Conservation (phyloP, 257 asterid species). For the Striga asiatica region DNA sequence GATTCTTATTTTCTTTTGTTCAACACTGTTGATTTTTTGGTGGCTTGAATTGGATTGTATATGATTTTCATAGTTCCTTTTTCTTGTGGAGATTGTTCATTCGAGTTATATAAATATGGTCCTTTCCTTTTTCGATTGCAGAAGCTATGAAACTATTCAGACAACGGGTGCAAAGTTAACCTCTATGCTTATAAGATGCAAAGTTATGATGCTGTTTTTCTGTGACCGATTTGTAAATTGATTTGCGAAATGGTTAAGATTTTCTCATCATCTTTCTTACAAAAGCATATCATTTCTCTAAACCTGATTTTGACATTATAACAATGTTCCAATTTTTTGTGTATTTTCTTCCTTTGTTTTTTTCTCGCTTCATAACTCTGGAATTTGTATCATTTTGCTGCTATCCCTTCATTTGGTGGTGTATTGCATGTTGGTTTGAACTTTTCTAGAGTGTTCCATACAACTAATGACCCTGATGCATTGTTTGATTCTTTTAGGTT, state of each 20-base stretch:
- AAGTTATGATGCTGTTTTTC: neutral
- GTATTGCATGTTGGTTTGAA: neutral
- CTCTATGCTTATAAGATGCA: constrained; percentile 1
- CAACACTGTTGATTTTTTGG: too few relatives aligned
- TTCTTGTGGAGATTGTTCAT: too few relatives aligned
- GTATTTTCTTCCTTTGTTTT: neutral
- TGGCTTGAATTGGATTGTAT: too few relatives aligned
- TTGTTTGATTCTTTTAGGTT: neutral
- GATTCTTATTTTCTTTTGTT: too few relatives aligned
- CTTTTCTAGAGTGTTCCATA: neutral
- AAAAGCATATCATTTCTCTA: neutral
- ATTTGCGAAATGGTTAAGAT: too few relatives aligned
- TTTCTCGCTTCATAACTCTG: neutral
- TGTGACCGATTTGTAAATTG: neutral
- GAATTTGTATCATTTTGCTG: neutral
- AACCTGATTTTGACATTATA: neutral
- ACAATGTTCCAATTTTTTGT: too few relatives aligned
- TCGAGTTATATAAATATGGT: too few relatives aligned
- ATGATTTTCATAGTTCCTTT: too few relatives aligned
- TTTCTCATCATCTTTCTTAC: too few relatives aligned
- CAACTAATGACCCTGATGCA: neutral
- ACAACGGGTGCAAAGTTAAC: constrained; percentile 94
- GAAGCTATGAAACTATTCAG: too few relatives aligned
- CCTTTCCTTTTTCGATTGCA: too few relatives aligned
- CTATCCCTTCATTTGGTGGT: too few relatives aligned